phyloP scores from a whole-genome alignment of 345 rosid genomes.

The Lenwebbia sp. region DNA sequence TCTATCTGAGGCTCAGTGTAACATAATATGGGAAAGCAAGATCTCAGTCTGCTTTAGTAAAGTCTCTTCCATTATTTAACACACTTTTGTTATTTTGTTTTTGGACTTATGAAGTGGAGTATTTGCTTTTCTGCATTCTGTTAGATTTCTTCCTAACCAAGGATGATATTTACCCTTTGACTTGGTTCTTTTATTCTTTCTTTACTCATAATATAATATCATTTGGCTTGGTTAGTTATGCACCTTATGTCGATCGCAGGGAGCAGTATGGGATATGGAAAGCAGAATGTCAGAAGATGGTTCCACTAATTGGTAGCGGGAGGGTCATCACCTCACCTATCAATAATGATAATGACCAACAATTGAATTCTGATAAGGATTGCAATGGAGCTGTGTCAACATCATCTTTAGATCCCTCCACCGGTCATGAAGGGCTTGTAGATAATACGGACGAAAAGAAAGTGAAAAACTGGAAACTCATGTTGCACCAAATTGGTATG shows the following conservation, averaged over 20 bases:
- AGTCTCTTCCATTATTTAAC: not conserved
- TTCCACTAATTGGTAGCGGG: constrained; percentile 81
- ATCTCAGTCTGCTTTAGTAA: not conserved
- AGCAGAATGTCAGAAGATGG: constrained; percentile 68
- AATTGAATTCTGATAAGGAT: constrained; percentile 22
- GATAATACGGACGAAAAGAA: constrained; percentile 26
- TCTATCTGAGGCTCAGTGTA: not conserved
- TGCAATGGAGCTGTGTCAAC: constrained; percentile 22
- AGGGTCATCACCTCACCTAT: constrained; percentile 50
- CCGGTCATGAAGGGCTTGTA: not conserved
- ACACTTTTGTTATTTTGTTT: not conserved
- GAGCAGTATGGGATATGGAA: constrained; percentile 70
- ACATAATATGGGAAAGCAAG: not conserved
- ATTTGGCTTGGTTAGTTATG: not conserved
- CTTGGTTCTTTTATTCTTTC: not conserved
- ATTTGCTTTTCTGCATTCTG: not conserved
- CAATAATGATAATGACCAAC: constrained; percentile 51
- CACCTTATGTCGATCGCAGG: constrained; percentile 19
- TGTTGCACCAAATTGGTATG: constrained; percentile 81
- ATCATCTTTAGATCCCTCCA: not conserved
- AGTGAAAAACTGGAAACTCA: constrained; percentile 73
- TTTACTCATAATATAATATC: not conserved
- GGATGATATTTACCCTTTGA: not conserved
- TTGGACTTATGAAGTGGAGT: not conserved
- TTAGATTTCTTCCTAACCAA: not conserved